Base-by-base conservation (phyloP, 495 filamentous ascomycete species). In the Aspergillus cavernicola region DNA sequence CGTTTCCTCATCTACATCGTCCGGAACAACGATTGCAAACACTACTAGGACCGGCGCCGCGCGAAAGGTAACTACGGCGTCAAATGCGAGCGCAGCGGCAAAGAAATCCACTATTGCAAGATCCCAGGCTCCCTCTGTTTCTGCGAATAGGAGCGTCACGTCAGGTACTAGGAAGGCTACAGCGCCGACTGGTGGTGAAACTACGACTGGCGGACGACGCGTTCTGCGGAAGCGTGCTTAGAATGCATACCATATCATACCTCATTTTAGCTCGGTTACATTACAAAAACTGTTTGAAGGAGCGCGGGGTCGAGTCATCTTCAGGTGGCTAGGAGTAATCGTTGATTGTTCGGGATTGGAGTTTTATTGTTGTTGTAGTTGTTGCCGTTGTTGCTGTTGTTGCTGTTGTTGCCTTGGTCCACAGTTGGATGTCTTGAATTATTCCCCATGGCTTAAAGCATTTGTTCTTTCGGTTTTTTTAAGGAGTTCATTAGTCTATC, bases 1-100 rank as follows among this genome's bases (percentile, higher is more conserved):
- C 31, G 62, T 68, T 33, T 74, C 68, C 3, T 80, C 77, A 12
- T 72, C 64, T 18, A 56, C 71, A 5, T 80, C 77, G 6, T 74
- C 71, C 1, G 73, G 72, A 3, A 84, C 82, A 19, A 88, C 78
- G 39, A 81, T 87, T 50, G 77, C 81, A 22, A 85, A 84, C 46
- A 64, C 74, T 1, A 73, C 78, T 0, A 66, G 75, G 31, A 70
- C 77, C 8, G 72, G 72, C 23, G 67, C 77, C 3, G 58, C 72
- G 11, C 72, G 74, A 39, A 82, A 80, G 55, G 70, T 67, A 12
- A 76, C 76, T 0, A 61, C 70, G 9, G 71, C 77, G 2, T 73
- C 74, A 18, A 68, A 66, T 0, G 75, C 73, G 11, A 68, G 69
- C 13, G 61, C 68, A 11, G 56, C 70, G 29, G 64, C 68, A 20